Evolutionary conservation across 805 yeast species (phyloP), one percentile per base, ranked within the genome.

Genomic region (Suhomyces sp.): DNA sequence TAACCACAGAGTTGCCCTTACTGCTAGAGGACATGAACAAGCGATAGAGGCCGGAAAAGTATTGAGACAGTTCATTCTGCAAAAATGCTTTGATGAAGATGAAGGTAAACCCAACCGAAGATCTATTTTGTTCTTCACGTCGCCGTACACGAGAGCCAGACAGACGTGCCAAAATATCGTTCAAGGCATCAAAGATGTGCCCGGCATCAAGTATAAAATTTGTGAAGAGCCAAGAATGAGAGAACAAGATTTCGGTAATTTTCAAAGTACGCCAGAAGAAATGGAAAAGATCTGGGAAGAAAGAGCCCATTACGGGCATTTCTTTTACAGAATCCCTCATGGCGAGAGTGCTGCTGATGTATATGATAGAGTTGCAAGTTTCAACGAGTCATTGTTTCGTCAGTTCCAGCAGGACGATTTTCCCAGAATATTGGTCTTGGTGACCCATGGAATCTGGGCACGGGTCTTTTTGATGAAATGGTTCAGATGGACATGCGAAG

Each of bases 311-410:
- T 92, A 92, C 70, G 97, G 97, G 0, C 79, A 74, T 58, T 76
- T 74, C 63, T 92, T 92, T 68, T 92, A 88, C 67, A 71, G 97
- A 51, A 92, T 92, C 29, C 97, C 97, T 4, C 85, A 88, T 62
- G 97, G 97, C 9, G 97, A 92, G 68, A 86, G 94, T 61, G 97
- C 97, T 0, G 97, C 97, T 0, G 97, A 92, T 68, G 97, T 92
- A 8, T 92, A 84, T 69, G 97, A 92, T 69, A 76, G 97, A 47
- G 87, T 92, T 56, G 88, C 97, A 2, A 88, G 94, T 13, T 92
- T 92, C 68, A 90, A 90, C 66, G 97, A 90, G 68, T 84, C 96
- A 0, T 69, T 92, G 40, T 90, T 86, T 65, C 77, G 97, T 47
- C 94, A 88, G 66, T 91, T 92, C 63, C 82, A 82, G 54, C 67